Evolutionary conservation across 1,284 basidiomycete genomes (phyloP).

Genomic region (Taiwanofungus camphoratus): DNA sequence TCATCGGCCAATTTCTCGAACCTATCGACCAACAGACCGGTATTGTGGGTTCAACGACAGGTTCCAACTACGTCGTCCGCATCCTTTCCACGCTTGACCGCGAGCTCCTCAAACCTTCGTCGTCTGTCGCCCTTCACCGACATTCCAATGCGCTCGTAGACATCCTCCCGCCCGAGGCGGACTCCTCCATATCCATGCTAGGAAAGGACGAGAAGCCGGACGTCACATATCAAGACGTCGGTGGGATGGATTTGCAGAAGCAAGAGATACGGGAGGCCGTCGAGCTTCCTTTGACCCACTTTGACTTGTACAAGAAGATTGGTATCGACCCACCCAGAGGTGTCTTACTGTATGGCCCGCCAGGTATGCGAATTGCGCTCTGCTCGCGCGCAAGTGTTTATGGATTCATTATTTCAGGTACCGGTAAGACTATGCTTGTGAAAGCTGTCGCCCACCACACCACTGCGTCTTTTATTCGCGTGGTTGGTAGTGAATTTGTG

Average conservation of each 20-base stretch:
- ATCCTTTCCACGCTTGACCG: conserved; percentile 97
- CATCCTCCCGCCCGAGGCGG: conserved; percentile 97
- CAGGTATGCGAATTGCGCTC: conserved; percentile 45
- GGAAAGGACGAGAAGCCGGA: conserved; percentile 92
- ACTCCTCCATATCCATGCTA: conserved; percentile 95
- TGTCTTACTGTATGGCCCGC: conserved; percentile 90
- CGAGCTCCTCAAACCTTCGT: conserved; percentile 95
- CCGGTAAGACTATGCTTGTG: conserved; percentile 99
- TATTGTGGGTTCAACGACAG: conserved; percentile 97
- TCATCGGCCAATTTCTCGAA: conserved; percentile 99
- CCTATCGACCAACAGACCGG: conserved; percentile 97
- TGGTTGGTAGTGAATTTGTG: conserved; percentile 97
- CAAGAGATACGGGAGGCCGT: conserved; percentile 99
- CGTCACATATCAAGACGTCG: conserved; percentile 86
- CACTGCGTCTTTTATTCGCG: conserved; percentile 95
- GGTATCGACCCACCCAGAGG: conserved; percentile 98
- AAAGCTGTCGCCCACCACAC: conserved; percentile 98
- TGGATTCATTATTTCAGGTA: conserved; percentile 52
- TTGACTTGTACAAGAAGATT: conserved; percentile 98
- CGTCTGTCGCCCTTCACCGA: conserved; percentile 94
- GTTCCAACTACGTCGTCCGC: conserved; percentile 97
- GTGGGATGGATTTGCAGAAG: conserved; percentile 97
- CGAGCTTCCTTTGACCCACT: conserved; percentile 95
- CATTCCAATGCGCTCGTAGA: conserved; percentile 99
- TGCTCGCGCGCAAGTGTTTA: background rate